phyloP scores from a whole-genome alignment of 2,329 filamentous ascomycete species.

The Penicillium sp. region DNA sequence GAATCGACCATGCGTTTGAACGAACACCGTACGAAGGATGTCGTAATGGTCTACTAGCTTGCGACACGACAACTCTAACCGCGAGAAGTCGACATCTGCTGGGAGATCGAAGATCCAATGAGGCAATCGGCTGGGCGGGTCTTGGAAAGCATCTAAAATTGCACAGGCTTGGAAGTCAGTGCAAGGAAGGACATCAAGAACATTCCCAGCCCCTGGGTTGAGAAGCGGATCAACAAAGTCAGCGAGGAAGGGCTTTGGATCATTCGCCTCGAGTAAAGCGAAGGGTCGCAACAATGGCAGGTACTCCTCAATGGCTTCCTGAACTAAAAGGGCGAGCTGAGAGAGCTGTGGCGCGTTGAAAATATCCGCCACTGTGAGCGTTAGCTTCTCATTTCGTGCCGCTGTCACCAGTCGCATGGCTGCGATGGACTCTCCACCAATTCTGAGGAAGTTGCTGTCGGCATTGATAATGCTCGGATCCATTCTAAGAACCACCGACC shows the following conservation, averaged over 20 bases:
- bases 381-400: not conserved
- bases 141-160: not conserved
- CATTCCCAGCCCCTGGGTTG: not conserved
- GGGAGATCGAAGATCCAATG: not conserved
- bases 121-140: not conserved
- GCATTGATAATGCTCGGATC: not conserved
- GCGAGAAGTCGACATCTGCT: not conserved
- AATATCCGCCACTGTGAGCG: not conserved
- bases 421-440: slow-evolving; percentile 1
- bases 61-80: not conserved
- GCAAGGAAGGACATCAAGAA: not conserved
- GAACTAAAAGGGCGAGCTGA: not conserved
- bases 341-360: not conserved
- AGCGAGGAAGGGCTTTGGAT: not conserved
- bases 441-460: not conserved
- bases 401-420: not conserved
- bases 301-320: not conserved
- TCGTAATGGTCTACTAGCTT: not conserved
- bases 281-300: not conserved
- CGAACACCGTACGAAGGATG: not conserved
- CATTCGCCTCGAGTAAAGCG: not conserved
- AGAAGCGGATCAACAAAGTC: not conserved
- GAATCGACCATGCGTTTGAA: not conserved
- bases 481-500: not conserved
- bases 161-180: not conserved